Evolutionary conservation across 2,329 filamentous ascomycete species (phyloP), one percentile per base, ranked within the genome.

Genomic region (Aspergillus cejpii): DNA sequence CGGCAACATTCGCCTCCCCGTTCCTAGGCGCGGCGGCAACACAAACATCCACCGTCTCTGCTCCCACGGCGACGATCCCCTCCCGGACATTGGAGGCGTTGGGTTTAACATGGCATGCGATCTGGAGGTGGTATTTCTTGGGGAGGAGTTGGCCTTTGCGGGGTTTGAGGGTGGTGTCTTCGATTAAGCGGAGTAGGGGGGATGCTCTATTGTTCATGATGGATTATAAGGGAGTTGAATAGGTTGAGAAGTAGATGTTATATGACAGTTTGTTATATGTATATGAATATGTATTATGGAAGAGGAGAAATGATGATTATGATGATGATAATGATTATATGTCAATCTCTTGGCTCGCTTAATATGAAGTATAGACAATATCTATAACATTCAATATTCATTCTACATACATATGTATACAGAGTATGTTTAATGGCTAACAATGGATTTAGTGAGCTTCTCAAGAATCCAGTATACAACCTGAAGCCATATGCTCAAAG

Each of bases 1-100:
- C 79, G 3, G 83, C 83, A 58, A 76, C 77, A 59, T 87, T 87
- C 4, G 84, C 79, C 58, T 85, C 80, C 11, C 83, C 82, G 11
- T 86, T 80, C 48, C 75, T 74, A 8, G 84, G 74, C 51, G 76
- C 80, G 0, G 81, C 83, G 0, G 82, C 67, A 2, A 87, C 83
- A 38, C 80, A 83, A 1, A 88, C 62, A 48, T 84, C 77, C 37
- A 87, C 74, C 2, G 67, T 68, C 5, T 78, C 72, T 19, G 79
- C 73, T 0, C 74, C 74, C 3, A 87, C 64, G 0, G 72, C 70
- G 2, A 69, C 59, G 36, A 87, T 71, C 11, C 83, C 83, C 54
- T 85, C 76, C 26, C 81, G 76, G 19, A 71, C 71, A 21, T 77
- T 79, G 59, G 72, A 80, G 10, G 78, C 77, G 3, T 82, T 80